Percentiles rank a stretch among this genome's conserved stretches.
These are phyloP conservation scores for Apiotrichum siamense DNA, from an alignment of 1,284 basidiomycete genomes.

Conservation along the genomic window DNA sequence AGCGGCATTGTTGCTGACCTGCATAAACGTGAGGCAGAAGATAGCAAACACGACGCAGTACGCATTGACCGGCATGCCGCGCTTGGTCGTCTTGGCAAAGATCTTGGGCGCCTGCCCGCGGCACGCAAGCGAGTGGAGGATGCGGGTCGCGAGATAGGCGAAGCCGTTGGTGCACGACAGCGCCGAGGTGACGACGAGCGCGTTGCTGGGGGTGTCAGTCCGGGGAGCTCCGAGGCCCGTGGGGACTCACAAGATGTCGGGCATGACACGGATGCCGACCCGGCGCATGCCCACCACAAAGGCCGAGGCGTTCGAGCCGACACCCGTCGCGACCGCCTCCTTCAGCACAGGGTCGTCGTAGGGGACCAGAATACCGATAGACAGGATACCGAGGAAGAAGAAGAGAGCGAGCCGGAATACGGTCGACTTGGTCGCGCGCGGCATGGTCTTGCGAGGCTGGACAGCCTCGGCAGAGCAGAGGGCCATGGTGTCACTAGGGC, in stretches of 20 bases:
- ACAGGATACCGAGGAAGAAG: constrained; percentile 61
- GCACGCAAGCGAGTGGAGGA: constrained; percentile 12
- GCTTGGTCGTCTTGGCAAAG: constrained; percentile 16
- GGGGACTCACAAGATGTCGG: constrained; percentile 29
- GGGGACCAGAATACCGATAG: constrained; percentile 45
- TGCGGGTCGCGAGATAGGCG: constrained; percentile 12
- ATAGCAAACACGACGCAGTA: constrained; percentile 8
- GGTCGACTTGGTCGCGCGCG: constrained; percentile 31
- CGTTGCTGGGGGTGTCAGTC: too few species aligned
- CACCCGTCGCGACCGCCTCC: constrained; percentile 5
- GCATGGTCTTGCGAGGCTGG: constrained; percentile 52
- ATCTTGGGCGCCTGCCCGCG: constrained; percentile 14
- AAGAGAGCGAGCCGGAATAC: constrained; percentile 47
- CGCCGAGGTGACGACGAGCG: constrained; percentile 30
- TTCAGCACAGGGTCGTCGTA: constrained; percentile 15
- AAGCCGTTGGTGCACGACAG: constrained; percentile 35
- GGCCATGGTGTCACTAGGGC: constrained; percentile 21
- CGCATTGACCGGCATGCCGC: constrained; percentile 13
- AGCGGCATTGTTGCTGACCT: constrained; percentile 12
- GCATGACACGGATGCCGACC: constrained; percentile 19
- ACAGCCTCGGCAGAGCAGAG: constrained; percentile 29
- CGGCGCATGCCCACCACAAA: constrained; percentile 22
- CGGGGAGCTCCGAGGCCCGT: too few species aligned
- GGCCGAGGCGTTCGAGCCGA: constrained; percentile 16
- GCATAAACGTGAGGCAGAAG: constrained; percentile 14